Conservation (phyloP, 345 rosid genomes). For the Populus nigra region DNA sequence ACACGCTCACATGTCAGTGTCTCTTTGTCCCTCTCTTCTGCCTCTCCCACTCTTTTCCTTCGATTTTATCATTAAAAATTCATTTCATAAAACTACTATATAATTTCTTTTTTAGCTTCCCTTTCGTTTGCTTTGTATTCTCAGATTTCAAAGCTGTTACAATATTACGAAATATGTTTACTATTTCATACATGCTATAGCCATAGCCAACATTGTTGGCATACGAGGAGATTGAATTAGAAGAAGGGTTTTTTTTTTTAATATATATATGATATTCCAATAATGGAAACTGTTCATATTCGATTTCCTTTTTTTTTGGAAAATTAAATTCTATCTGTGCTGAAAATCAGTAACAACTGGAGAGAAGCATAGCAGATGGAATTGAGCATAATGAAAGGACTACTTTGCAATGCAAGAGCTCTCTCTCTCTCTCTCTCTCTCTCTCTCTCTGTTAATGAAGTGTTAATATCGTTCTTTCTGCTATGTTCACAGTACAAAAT, state of each 20-base stretch:
- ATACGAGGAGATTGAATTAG: background rate
- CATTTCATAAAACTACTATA: background rate
- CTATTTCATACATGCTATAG: background rate
- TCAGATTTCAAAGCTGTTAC: background rate
- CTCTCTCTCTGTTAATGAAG: background rate
- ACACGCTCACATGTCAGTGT: conserved; percentile 17
- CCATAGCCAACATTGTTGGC: background rate
- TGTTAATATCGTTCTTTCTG: background rate
- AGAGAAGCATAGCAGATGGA: background rate
- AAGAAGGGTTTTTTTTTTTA: background rate
- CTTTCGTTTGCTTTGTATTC: background rate
- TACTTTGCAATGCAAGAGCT: background rate
- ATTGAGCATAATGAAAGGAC: background rate
- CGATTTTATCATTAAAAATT: background rate
- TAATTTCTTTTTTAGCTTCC: background rate
- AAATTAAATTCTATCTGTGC: too few species aligned
- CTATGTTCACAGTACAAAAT: background rate
- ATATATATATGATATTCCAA: too few species aligned
- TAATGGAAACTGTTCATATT: too few species aligned
- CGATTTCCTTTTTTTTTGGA: too few species aligned
- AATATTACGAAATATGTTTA: background rate
- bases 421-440: background rate
- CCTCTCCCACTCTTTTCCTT: background rate
- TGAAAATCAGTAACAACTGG: too few species aligned
- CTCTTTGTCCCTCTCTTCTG: conserved; percentile 2